Evolutionary conservation across 2,329 filamentous ascomycete genomes (phyloP).

Genomic region (Plenodomus biglobosus): DNA sequence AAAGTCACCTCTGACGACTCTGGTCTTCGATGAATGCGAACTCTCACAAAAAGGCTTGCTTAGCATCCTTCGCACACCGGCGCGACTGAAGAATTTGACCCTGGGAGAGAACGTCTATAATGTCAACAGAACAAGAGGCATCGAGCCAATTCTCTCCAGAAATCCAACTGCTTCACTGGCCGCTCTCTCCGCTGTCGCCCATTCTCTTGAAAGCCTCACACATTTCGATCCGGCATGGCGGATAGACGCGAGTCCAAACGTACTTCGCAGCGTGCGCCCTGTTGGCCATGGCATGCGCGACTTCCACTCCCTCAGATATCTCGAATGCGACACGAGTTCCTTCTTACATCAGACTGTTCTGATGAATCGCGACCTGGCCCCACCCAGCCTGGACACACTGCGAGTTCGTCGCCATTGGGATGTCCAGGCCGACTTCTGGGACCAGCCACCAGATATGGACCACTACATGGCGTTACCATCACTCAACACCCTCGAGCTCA

Average conservation of each 20-base stretch:
- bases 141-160: conserved; percentile 19
- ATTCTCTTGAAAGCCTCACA: conserved; percentile 34
- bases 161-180: conserved; percentile 20
- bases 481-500: conserved; percentile 31
- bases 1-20: conserved; percentile 33
- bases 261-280: conserved; percentile 16
- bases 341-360: conserved; percentile 34
- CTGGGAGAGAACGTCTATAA: conserved; percentile 42
- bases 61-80: conserved; percentile 33
- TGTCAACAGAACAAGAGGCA: conserved; percentile 11
- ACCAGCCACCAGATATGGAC: conserved; percentile 27
- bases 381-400: conserved; percentile 33
- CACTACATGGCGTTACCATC: conserved; percentile 30
- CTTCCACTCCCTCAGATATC: conserved; percentile 31
- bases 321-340: conserved; percentile 36
- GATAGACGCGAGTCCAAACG: conserved; percentile 11
- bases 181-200: conserved; percentile 31
- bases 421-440: conserved; percentile 29
- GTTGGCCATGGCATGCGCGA: conserved; percentile 34
- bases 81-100: conserved; percentile 32
- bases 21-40: conserved; percentile 43
- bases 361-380: conserved; percentile 29
- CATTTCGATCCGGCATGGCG: conserved; percentile 33
- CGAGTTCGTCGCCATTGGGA: conserved; percentile 28
- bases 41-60: conserved; percentile 25